Conservation (phyloP, 306 rosid species). For the Ammopiptanthus mongolicus region DNA sequence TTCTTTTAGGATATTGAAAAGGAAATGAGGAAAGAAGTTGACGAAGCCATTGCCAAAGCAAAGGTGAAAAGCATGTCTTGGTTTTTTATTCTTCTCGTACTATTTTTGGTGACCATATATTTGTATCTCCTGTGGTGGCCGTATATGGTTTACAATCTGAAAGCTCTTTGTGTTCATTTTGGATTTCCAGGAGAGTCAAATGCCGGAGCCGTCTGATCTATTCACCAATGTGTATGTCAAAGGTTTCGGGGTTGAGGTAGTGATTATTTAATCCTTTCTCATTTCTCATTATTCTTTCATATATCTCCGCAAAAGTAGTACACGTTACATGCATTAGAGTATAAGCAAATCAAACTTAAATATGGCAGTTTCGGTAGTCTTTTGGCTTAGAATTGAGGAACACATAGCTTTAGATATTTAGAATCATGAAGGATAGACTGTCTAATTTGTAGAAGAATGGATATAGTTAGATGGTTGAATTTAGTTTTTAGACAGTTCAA, state of each 20-base stretch:
- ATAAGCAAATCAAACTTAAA: background rate
- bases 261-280: background rate
- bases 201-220: conserved; percentile 66
- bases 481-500: background rate
- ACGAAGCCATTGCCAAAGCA: conserved; percentile 75
- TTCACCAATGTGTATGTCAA: conserved; percentile 60
- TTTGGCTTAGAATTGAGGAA: background rate
- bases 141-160: background rate
- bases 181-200: conserved; percentile 65
- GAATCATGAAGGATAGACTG: background rate
- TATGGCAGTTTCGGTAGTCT: background rate
- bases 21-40: conserved; percentile 70
- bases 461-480: background rate
- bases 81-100: background rate
- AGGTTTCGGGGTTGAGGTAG: conserved; percentile 68
- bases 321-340: background rate
- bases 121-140: background rate
- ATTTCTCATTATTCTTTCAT: background rate
- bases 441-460: background rate
- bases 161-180: conserved; percentile 10
- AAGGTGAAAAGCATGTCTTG: conserved; percentile 50
- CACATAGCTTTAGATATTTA: background rate
- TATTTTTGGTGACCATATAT: background rate
- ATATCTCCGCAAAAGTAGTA: background rate
- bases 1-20: conserved; percentile 66